Percentiles rank a stretch among this genome's conserved stretches.
Conservation (phyloP, 106 monocot genomes). For the Platanthera guangdongensis region DNA sequence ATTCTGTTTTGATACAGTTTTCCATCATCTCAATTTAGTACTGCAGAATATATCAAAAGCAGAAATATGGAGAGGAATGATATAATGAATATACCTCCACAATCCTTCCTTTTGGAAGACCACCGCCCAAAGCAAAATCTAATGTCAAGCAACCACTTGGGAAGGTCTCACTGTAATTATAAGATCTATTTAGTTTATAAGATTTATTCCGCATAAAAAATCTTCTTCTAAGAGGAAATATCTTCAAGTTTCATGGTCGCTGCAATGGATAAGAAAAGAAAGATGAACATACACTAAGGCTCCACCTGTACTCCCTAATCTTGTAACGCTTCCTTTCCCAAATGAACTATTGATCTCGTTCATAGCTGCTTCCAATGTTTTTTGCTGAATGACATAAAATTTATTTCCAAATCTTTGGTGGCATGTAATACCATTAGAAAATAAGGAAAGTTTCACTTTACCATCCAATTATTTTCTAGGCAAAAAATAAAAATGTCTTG, state of each 20-base stretch:
- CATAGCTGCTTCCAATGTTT: slow-evolving; percentile 93
- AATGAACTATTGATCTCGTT: slow-evolving; percentile 96
- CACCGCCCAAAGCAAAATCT: slow-evolving; percentile 94
- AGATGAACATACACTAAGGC: slow-evolving; percentile 71
- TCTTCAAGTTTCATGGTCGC: not conserved
- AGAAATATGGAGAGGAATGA: not conserved
- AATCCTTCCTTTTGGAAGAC: slow-evolving; percentile 95
- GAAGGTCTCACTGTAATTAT: slow-evolving; percentile 71
- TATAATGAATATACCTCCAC: slow-evolving; percentile 57
- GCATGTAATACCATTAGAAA: too few relatives aligned
- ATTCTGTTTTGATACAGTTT: not conserved
- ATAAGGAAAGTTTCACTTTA: too few relatives aligned
- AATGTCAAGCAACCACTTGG: slow-evolving; percentile 95
- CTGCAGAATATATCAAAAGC: not conserved
- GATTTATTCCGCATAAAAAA: too few relatives aligned
- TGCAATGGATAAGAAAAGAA: not conserved
- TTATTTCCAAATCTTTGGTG: not conserved
- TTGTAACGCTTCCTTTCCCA: slow-evolving; percentile 96
- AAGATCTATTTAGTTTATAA: slow-evolving; percentile 4
- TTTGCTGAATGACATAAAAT: slow-evolving; percentile 50
- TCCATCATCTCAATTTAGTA: not conserved
- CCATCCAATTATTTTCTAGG: too few relatives aligned
- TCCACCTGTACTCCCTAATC: slow-evolving; percentile 91
- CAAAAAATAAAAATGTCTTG: too few relatives aligned
- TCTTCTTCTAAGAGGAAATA: not conserved